Conservation (phyloP, 495 filamentous ascomycete genomes). For the Xylaria sp. region DNA sequence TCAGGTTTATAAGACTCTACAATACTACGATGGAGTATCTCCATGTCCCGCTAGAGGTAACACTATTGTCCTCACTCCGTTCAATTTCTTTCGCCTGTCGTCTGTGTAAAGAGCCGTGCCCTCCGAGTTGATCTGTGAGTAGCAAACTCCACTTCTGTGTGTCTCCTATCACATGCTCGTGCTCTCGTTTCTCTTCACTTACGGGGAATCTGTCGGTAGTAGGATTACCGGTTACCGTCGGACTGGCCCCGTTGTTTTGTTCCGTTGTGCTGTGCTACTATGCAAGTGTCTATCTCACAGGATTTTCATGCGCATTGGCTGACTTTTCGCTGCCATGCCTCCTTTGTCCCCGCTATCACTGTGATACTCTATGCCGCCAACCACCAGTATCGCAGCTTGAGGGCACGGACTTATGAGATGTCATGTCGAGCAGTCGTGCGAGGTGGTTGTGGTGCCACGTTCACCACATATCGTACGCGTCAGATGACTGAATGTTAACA, state of each 20-base stretch:
- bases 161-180: background rate
- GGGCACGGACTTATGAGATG: background rate
- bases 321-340: background rate
- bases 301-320: background rate
- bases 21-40: constrained; percentile 7
- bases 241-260: background rate
- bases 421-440: background rate
- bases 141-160: background rate
- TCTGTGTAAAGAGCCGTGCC: background rate
- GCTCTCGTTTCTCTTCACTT: background rate
- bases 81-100: background rate
- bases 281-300: constrained; percentile 14
- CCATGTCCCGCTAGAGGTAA: background rate
- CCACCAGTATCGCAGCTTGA: background rate
- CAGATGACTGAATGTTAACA: constrained; percentile 15
- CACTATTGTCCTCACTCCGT: background rate
- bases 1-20: constrained; percentile 11
- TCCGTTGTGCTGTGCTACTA: background rate
- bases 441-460: background rate
- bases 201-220: background rate
- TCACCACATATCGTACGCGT: constrained; percentile 18
- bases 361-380: background rate
- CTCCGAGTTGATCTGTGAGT: background rate
- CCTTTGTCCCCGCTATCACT: background rate
- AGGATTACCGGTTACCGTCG: background rate